Conservation (phyloP, 805 yeast species). For the Priceomyces medius region DNA sequence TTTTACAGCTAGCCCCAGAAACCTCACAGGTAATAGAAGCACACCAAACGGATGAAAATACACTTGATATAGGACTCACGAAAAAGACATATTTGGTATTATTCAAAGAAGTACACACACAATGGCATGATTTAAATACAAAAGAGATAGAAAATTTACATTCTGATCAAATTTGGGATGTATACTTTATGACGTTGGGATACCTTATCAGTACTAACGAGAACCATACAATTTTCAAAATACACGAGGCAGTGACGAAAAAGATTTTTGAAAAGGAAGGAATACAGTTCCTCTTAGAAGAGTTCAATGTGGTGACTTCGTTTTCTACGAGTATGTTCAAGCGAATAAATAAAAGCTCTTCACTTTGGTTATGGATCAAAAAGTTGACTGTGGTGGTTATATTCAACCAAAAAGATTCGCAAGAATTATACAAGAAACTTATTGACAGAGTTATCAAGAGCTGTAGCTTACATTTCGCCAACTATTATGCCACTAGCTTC, state of each 20-base stretch:
- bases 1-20: conserved; percentile 8
- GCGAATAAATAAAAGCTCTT: conserved; percentile 40
- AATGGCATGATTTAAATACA: conserved; percentile 19
- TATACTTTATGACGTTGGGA: conserved; percentile 33
- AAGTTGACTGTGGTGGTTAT: conserved; percentile 19
- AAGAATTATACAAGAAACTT: conserved; percentile 3
- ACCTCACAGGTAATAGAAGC: conserved; percentile 1
- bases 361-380: conserved; percentile 36
- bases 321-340: conserved; percentile 27
- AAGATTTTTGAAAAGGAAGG: conserved; percentile 12
- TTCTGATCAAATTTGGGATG: conserved; percentile 10
- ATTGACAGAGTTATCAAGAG: conserved; percentile 24
- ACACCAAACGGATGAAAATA: conserved; percentile 9
- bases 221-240: conserved; percentile 27
- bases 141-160: not conserved
- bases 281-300: conserved; percentile 12
- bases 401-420: conserved; percentile 5
- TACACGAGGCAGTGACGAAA: conserved; percentile 26
- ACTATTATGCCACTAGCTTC: conserved; percentile 37
- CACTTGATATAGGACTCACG: conserved; percentile 31
- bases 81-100: conserved; percentile 28
- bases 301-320: conserved; percentile 32
- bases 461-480: conserved; percentile 35
- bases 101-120: conserved; percentile 32
- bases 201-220: conserved; percentile 39